These are phyloP conservation scores for Trametes gibbosa DNA, from an alignment of 768 basidiomycete genomes.

Conservation along the genomic window DNA sequence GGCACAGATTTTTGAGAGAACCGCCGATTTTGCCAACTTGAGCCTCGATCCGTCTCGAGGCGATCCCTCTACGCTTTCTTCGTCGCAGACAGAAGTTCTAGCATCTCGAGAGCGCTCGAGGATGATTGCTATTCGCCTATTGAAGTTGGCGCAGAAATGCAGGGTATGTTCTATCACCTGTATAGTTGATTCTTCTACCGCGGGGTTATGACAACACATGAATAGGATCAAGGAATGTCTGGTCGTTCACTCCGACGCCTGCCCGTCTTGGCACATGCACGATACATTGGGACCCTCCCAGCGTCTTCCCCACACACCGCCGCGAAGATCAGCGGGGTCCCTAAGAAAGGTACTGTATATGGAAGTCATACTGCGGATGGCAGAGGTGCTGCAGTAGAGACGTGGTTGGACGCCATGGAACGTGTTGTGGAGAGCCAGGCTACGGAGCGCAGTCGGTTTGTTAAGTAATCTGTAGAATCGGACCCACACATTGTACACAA, in stretches of 20 bases:
- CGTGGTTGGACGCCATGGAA: conserved; percentile 87
- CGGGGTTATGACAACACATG: background rate
- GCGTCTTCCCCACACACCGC: conserved; percentile 2
- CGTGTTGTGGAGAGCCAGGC: conserved; percentile 62
- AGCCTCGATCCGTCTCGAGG: background rate
- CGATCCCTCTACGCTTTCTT: background rate
- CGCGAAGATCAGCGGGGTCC: conserved; percentile 1
- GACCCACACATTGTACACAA: no score
- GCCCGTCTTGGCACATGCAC: conserved; percentile 91
- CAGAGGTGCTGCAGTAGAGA: conserved; percentile 46
- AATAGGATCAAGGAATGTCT: conserved; percentile 76
- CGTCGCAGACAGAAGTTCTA: background rate
- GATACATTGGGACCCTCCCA: conserved; percentile 62
- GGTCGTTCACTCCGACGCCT: conserved; percentile 88
- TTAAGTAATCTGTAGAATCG: no score
- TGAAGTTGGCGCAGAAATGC: conserved; percentile 73
- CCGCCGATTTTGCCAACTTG: conserved; percentile 19
- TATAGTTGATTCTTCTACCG: background rate
- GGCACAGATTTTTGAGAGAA: conserved; percentile 52
- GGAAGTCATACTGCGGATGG: background rate
- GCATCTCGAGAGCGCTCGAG: conserved; percentile 50
- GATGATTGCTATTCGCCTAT: conserved; percentile 53
- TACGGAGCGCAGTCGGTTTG: conserved; percentile 44
- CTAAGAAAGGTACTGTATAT: background rate
- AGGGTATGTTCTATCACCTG: conserved; percentile 49